A percentile compares a stretch with the other conserved stretches of the same genome.
Evolutionary conservation across 2,329 filamentous ascomycete genomes (phyloP).

Genomic region (Aspergillus sp.): DNA sequence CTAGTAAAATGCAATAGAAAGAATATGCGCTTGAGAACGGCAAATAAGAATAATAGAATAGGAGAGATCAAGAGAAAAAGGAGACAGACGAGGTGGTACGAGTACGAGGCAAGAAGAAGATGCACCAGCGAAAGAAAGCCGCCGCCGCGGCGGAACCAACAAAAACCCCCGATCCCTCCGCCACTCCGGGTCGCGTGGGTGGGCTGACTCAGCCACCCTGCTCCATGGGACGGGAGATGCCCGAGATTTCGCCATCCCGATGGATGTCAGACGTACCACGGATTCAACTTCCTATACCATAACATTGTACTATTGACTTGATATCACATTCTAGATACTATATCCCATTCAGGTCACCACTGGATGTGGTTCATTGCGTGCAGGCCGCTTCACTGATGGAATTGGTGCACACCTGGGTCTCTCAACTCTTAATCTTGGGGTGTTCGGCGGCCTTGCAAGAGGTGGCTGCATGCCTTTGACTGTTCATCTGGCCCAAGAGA

Average conservation of each 20-base stretch:
- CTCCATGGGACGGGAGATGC: slow-evolving; percentile 6
- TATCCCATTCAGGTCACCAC: too few species aligned
- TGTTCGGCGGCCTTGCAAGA: too few species aligned
- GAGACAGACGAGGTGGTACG: slow-evolving; percentile 1
- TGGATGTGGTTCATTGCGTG: too few species aligned
- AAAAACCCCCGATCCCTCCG: slow-evolving; percentile 10
- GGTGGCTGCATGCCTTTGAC: too few species aligned
- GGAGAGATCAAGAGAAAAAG: slow-evolving; percentile 11
- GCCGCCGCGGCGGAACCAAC: slow-evolving; percentile 4
- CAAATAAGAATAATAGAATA: slow-evolving; percentile 10
- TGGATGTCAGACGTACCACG: neutral
- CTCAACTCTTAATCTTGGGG: too few species aligned
- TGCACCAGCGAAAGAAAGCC: neutral
- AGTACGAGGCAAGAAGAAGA: slow-evolving; percentile 2
- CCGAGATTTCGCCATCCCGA: neutral
- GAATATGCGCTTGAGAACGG: neutral
- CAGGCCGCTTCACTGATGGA: too few species aligned
- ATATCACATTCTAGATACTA: too few species aligned
- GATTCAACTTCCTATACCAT: too few species aligned
- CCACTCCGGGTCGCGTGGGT: slow-evolving; percentile 12
- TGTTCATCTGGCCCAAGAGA: too few species aligned
- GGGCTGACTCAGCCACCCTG: neutral
- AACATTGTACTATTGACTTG: too few species aligned
- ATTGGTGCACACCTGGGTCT: too few species aligned
- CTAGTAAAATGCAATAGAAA: slow-evolving; percentile 1